A percentile compares a stretch with the other conserved stretches of the same genome.
These are phyloP conservation scores for Fusarium coicis DNA, from an alignment of 2,329 filamentous ascomycete species.

Conservation along the genomic window DNA sequence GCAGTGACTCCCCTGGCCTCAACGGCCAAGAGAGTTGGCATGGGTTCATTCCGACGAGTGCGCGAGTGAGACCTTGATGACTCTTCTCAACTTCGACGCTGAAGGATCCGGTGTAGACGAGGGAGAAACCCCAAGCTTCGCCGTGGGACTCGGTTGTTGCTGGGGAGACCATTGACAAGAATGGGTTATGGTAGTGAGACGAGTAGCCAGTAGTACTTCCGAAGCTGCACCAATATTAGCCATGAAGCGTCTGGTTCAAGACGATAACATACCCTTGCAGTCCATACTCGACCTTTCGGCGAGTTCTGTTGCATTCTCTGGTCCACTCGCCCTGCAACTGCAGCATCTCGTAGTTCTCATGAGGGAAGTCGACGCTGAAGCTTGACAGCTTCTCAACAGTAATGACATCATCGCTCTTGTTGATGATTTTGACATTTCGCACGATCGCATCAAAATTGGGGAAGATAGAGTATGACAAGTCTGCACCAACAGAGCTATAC, in stretches of 20 bases:
- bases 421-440: constrained; percentile 70
- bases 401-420: constrained; percentile 64
- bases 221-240: constrained; percentile 56
- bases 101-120: constrained; percentile 73
- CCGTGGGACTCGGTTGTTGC: constrained; percentile 69
- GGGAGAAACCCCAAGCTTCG: constrained; percentile 72
- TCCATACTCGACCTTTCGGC: constrained; percentile 67
- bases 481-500: constrained; percentile 66
- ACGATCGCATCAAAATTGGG: constrained; percentile 69
- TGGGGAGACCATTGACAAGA: constrained; percentile 66
- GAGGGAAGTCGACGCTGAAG: constrained; percentile 70
- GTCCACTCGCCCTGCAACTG: constrained; percentile 72
- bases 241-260: too few relatives aligned
- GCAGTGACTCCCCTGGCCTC: constrained; percentile 64
- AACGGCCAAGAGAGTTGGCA: constrained; percentile 69
- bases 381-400: constrained; percentile 68
- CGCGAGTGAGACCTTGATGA: constrained; percentile 70
- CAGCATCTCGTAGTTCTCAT: constrained; percentile 70
- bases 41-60: constrained; percentile 69
- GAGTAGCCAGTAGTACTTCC: constrained; percentile 71
- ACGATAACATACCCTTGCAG: constrained; percentile 57
- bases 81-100: constrained; percentile 69
- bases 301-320: constrained; percentile 65
- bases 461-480: constrained; percentile 72
- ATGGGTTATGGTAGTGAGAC: constrained; percentile 73